A percentile compares a stretch with the other conserved stretches of the same genome.
phyloP scores from a whole-genome alignment of 129 eudicot genomes.

The Helichrysum umbraculigerum region DNA sequence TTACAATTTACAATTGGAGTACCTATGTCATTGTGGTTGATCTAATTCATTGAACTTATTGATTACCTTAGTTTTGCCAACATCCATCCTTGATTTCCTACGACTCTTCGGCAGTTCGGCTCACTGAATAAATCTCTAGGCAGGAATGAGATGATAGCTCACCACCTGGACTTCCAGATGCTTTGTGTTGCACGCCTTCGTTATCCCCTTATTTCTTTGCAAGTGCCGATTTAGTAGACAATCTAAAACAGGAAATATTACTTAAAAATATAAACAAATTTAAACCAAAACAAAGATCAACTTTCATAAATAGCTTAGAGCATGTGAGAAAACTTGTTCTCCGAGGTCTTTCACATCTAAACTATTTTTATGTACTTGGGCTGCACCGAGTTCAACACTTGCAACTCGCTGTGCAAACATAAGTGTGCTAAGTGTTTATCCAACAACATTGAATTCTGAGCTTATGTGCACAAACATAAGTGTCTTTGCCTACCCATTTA shows the following conservation, averaged over 20 bases:
- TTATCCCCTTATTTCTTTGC: conserved; percentile 74
- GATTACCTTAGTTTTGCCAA: conserved; percentile 74
- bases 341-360: no score
- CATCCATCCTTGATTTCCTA: conserved; percentile 75
- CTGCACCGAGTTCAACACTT: no score
- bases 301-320: no score
- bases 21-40: neutral
- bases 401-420: no score
- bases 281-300: neutral
- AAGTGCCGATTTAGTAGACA: conserved; percentile 84
- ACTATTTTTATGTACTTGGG: no score
- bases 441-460: no score
- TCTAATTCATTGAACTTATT: neutral
- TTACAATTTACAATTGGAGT: neutral
- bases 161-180: conserved; percentile 65
- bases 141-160: conserved; percentile 47
- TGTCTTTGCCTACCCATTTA: conserved; percentile 98
- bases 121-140: conserved; percentile 38
- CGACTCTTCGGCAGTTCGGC: conserved; percentile 40
- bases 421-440: no score
- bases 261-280: neutral
- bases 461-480: conserved; percentile 99
- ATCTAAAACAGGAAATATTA: conserved; percentile 45
- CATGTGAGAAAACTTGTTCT: no score
- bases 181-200: conserved; percentile 40